Evolutionary conservation across 106 monocot genomes (phyloP).

Genomic region (Dactylorhiza incarnata): DNA sequence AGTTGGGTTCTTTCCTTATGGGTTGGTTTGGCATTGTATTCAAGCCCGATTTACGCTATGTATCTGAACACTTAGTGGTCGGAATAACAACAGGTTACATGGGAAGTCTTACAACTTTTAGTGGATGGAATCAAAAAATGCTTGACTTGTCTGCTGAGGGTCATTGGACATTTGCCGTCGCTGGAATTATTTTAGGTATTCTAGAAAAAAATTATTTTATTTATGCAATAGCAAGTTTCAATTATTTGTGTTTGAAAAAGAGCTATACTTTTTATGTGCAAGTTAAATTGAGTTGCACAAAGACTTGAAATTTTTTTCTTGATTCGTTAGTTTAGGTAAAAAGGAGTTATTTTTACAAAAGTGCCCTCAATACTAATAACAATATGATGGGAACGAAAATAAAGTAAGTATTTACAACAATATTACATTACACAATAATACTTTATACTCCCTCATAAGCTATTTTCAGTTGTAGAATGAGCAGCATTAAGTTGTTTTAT

Average conservation of each 20-base stretch:
- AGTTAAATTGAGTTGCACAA: neutral
- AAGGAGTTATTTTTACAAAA: too few species aligned
- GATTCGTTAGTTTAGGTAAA: too few species aligned
- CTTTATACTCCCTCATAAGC: too few species aligned
- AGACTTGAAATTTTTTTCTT: too few species aligned
- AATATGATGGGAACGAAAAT: too few species aligned
- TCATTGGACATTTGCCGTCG: slow-evolving; percentile 61
- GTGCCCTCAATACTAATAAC: too few species aligned
- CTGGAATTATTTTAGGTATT: slow-evolving; percentile 71
- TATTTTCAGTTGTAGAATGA: too few species aligned
- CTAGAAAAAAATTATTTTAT: neutral
- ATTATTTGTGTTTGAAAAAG: neutral
- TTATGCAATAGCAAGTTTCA: neutral
- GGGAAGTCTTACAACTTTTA: slow-evolving; percentile 96
- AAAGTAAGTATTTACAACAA: too few species aligned
- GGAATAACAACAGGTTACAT: slow-evolving; percentile 87
- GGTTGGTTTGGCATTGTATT: slow-evolving; percentile 91
- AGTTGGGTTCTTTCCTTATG: slow-evolving; percentile 96
- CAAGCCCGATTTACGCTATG: slow-evolving; percentile 57
- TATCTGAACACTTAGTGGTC: slow-evolving; percentile 74
- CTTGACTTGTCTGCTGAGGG: slow-evolving; percentile 55
- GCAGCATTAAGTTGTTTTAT: too few species aligned
- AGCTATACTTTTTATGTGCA: neutral
- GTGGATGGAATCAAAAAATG: slow-evolving; percentile 99
- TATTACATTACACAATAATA: too few species aligned